Evolutionary conservation across 345 rosid species (phyloP), one percentile per base, ranked within the genome.

Genomic region (Eucalyptus tenuipes): DNA sequence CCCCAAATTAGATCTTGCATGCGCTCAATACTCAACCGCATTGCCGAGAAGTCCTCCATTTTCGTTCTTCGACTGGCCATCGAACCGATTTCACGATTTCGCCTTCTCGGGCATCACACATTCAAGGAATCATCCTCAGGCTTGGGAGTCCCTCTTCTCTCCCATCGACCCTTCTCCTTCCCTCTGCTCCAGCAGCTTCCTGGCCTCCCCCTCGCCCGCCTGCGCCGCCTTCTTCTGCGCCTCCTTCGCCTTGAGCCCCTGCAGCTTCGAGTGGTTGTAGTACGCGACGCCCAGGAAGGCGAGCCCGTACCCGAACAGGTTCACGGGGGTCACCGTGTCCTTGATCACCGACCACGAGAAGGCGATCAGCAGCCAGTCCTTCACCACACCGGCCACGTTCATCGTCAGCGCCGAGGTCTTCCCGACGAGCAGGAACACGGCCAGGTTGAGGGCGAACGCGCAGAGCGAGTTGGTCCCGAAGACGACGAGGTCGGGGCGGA

Each of bases 351-450:
- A 97, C 99, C 99, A 97, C 1, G 99, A 97, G 89, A 97, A 97
- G 2, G 99, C 99, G 49, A 97, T 97, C 97, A 97, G 89, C 31
- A 97, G 88, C 99, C 99, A 97, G 89, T 97, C 99, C 92, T 97
- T 97, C 27, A 97, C 99, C n/a, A 97, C 99, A 71, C 99, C 99
- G 52, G 99, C 99, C 75, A 97, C 99, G 91, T 97, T 97, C 99
- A 97, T 97, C 14, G 99, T 96, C 91, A 97, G 92, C 20, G 99
- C 99, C 16, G 99, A 97, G 15, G 99, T 97, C 91, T 97, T 97
- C 20, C 99, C 99, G 24, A 97, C 99, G 18, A 97, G 96, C 88
- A 97, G 91, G 93, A 97, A 97, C 90, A 97, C 99, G 6, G 99
- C 99, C 1, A 97, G 97, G 90, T 97, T 97, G 93, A 97, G 90